These are phyloP conservation scores for Pseudogymnoascus sp. DNA, from an alignment of 2,329 filamentous ascomycete species.

Conservation along the genomic window DNA sequence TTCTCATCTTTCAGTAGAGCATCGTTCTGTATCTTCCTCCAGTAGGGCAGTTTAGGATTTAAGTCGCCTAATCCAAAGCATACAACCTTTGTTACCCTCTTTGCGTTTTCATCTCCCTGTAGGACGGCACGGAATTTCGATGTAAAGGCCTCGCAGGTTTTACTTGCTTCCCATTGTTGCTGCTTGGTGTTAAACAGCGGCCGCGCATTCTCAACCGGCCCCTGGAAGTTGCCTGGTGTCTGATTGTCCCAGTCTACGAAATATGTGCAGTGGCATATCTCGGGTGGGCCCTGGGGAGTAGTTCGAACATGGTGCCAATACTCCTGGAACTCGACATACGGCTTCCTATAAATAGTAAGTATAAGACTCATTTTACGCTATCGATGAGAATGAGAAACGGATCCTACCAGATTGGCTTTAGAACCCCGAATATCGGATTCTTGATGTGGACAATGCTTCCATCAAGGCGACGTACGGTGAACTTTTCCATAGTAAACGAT, in stretches of 20 bases:
- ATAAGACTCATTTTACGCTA: background rate
- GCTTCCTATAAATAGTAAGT: slow-evolving; percentile 17
- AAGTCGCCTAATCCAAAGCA: slow-evolving; percentile 26
- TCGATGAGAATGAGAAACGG: background rate
- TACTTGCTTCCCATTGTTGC: slow-evolving; percentile 20
- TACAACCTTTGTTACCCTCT: slow-evolving; percentile 23
- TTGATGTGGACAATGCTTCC: slow-evolving; percentile 20
- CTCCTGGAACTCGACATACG: slow-evolving; percentile 22
- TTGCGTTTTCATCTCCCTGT: background rate
- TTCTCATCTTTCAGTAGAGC: slow-evolving; percentile 13
- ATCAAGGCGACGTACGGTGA: slow-evolving; percentile 24
- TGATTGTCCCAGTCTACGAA: slow-evolving; percentile 24
- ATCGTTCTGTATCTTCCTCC: slow-evolving; percentile 19
- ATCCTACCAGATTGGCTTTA: slow-evolving; percentile 22
- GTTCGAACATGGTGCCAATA: slow-evolving; percentile 20
- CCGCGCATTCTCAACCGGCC: slow-evolving; percentile 12
- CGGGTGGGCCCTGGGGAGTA: slow-evolving; percentile 18
- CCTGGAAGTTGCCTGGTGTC: slow-evolving; percentile 17
- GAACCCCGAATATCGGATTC: slow-evolving; percentile 21
- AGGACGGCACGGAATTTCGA: slow-evolving; percentile 18
- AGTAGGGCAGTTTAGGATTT: slow-evolving; percentile 17
- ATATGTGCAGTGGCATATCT: slow-evolving; percentile 26
- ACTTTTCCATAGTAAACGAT: slow-evolving; percentile 18
- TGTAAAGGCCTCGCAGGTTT: slow-evolving; percentile 19
- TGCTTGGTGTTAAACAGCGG: slow-evolving; percentile 18